Evolutionary conservation across 495 filamentous ascomycete species (phyloP).

Genomic region (Stereocaulon alpinum): DNA sequence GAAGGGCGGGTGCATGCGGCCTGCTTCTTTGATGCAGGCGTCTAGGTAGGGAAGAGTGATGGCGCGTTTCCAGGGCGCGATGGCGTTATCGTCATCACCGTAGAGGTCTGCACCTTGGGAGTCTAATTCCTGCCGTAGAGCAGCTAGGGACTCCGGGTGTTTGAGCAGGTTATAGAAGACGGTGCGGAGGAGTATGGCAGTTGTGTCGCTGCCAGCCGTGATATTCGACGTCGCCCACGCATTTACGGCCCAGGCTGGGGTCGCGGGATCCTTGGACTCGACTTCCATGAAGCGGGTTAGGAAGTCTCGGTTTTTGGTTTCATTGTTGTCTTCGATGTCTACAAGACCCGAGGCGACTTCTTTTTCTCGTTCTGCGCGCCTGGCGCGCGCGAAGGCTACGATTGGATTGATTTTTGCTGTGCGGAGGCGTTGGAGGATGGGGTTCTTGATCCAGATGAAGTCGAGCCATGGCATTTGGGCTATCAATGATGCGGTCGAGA

Average conservation of each 20-base stretch:
- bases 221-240: constrained; percentile 36
- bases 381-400: too few relatives aligned
- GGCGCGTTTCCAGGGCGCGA: too few relatives aligned
- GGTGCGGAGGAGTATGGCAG: constrained; percentile 31
- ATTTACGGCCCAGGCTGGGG: constrained; percentile 22
- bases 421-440: background rate
- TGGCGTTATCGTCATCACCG: background rate
- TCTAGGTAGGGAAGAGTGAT: constrained; percentile 30
- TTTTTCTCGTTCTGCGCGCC: too few relatives aligned
- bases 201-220: constrained; percentile 36
- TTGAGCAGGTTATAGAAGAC: constrained; percentile 29
- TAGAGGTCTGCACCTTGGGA: constrained; percentile 16
- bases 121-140: constrained; percentile 15
- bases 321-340: too few relatives aligned
- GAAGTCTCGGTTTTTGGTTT: too few relatives aligned
- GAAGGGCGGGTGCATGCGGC: constrained; percentile 31
- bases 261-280: background rate
- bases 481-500: constrained; percentile 25
- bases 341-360: too few relatives aligned
- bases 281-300: too few relatives aligned
- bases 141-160: constrained; percentile 16
- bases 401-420: too few relatives aligned
- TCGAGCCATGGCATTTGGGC: constrained; percentile 34
- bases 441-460: constrained; percentile 23
- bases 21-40: constrained; percentile 28